Evolutionary conservation across 2,329 filamentous ascomycete species (phyloP), one percentile per base, ranked within the genome.

Genomic region (Fusarium sp.): DNA sequence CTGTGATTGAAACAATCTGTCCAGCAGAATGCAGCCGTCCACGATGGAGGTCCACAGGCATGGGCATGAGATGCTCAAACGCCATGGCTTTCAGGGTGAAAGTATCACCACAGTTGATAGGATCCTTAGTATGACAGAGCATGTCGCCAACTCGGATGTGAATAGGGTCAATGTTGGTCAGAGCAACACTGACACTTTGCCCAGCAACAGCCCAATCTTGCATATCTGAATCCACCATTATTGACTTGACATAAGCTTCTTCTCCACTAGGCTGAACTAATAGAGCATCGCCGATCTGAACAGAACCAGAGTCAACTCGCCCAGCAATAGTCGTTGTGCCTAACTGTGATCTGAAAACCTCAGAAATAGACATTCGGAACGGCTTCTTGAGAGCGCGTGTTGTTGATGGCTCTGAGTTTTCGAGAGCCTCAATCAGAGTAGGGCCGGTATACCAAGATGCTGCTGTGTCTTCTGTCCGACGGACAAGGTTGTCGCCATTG

Each of bases 121-220:
- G 91, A 3, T 87, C 82, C 2, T 86, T 85, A 1, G 90, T 86
- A 50, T 89, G 86, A 81, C 94, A 97, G n/a, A 97, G 82, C 20
- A 98, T 92, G 77, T 98, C 95, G 23, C 96, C 96, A 11, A 92
- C 87, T 48, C 90, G 89, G 13, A 99, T 87, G 75, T 98, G 92
- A 18, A 93, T 88, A 0, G 93, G 88, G 75, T 98, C 95, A 77
- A 98, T 94, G 72, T 95, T 92, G 12, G 90, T 87, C 52, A 99
- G 86, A 73, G 97, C 92, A n/a, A 99, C 83, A 1, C 91, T 91
- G 18, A 93, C 89, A 65, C 96, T 97, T 77, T 98, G 94, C 2
- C 95, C 95, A 2, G 95, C 95, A 17, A 98, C 94, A 0, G 93
- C 94, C 94, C 94, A 99, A 65, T 97, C 94, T 15, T 87, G 88